Evolutionary conservation across 1,284 basidiomycete genomes (phyloP).

Genomic region (Fomitopsis pinicola): DNA sequence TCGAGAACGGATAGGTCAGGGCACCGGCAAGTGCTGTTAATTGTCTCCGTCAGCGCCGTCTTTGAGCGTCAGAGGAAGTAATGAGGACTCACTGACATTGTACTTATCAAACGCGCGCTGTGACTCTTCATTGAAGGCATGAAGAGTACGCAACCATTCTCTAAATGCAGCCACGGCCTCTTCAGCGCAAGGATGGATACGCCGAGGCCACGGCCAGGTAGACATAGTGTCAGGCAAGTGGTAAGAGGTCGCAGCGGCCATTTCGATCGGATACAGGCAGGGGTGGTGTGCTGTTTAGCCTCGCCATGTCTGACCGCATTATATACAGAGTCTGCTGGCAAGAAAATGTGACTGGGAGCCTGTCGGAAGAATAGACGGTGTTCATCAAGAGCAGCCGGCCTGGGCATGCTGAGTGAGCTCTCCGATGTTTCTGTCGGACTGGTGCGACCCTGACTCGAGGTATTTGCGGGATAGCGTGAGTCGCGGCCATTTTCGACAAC

Average conservation of each 20-base stretch:
- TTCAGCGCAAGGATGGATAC: constrained; percentile 17
- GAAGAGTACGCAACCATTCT: constrained; percentile 29
- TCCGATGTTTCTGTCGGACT: no score
- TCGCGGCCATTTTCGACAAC: no score
- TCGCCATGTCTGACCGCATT: no score
- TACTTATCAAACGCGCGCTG: constrained; percentile 30
- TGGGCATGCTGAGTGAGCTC: no score
- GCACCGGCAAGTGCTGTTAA: constrained; percentile 22
- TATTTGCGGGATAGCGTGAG: no score
- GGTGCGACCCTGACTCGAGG: no score
- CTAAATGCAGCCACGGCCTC: constrained; percentile 24
- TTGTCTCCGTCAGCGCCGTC: background rate
- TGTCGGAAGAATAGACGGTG: no score
- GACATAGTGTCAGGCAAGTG: constrained; percentile 13
- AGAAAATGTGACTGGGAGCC: no score
- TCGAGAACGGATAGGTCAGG: constrained; percentile 18
- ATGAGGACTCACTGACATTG: constrained; percentile 20
- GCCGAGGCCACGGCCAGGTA: constrained; percentile 15
- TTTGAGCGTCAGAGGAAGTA: background rate
- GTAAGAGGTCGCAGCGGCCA: background rate
- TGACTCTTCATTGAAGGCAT: constrained; percentile 22
- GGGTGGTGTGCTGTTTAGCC: no score
- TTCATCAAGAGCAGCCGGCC: no score
- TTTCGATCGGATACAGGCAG: no score
- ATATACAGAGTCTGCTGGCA: no score